Conservation (phyloP, 2,329 filamentous ascomycete genomes). For the Aspergillus sp. region DNA sequence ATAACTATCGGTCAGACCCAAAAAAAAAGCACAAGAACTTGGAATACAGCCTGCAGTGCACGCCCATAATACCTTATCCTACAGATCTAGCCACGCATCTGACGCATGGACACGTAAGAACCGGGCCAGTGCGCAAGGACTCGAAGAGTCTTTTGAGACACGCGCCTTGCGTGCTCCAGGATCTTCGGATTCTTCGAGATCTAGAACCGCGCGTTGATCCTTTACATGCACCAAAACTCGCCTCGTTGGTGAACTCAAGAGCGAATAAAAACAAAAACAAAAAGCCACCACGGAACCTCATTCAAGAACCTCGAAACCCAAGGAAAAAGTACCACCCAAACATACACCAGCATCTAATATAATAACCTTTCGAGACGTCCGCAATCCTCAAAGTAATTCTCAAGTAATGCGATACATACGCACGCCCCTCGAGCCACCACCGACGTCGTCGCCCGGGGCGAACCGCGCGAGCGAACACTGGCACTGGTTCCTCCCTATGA, state of each 20-base stretch:
- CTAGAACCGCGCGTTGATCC: slow-evolving; percentile 28
- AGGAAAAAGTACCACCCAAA: neutral
- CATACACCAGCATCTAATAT: neutral
- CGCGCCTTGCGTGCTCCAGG: slow-evolving; percentile 6
- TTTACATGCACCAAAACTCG: slow-evolving; percentile 13
- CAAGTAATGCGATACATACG: neutral
- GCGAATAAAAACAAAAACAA: neutral
- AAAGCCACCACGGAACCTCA: neutral
- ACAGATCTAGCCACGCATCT: neutral
- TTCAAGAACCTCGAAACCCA: neutral
- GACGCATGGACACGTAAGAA: slow-evolving; percentile 20
- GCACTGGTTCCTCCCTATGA: neutral
- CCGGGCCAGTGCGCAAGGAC: slow-evolving; percentile 5
- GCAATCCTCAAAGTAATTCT: neutral
- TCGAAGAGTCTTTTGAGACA: neutral
- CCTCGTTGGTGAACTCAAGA: neutral
- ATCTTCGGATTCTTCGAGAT: slow-evolving; percentile 19
- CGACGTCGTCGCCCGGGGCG: neutral
- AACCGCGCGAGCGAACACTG: neutral
- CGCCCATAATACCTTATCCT: neutral
- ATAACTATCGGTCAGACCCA: slow-evolving; percentile 9
- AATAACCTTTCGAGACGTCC: neutral
- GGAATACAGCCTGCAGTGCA: neutral
- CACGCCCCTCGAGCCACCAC: neutral
- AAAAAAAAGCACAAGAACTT: slow-evolving; percentile 13